These are phyloP conservation scores for Epichloe elymi DNA, from an alignment of 2,329 filamentous ascomycete genomes.

Conservation along the genomic window DNA sequence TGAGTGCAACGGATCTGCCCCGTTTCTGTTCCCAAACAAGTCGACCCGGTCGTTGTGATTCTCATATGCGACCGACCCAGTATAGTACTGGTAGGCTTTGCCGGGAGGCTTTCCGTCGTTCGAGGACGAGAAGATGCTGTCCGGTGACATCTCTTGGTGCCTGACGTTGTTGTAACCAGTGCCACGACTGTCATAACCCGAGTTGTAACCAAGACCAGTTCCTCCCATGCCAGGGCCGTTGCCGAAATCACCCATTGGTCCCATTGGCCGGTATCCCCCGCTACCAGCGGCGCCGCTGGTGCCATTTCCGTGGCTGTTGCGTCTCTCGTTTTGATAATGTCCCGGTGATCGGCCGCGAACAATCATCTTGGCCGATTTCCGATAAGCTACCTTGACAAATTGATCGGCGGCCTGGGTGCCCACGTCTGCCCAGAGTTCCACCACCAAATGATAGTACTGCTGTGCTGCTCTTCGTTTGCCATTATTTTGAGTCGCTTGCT, in stretches of 20 bases:
- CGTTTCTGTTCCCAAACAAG: conserved; percentile 30
- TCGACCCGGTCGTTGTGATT: conserved; percentile 34
- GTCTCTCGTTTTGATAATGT: conserved; percentile 61
- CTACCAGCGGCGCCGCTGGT: conserved; percentile 50
- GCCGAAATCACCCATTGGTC: conserved; percentile 16
- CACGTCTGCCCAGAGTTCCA: conserved; percentile 67
- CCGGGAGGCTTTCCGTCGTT: conserved; percentile 36
- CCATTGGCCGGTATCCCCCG: conserved; percentile 25
- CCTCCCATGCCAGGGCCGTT: conserved; percentile 24
- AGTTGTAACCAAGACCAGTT: conserved; percentile 11
- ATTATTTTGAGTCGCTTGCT: conserved; percentile 87
- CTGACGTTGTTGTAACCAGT: conserved; percentile 29
- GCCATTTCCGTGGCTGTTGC: conserved; percentile 56
- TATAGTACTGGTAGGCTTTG: conserved; percentile 43
- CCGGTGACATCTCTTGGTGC: conserved; percentile 36
- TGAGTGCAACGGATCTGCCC: conserved; percentile 21
- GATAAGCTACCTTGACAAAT: conserved; percentile 58
- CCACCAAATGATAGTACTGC: conserved; percentile 83
- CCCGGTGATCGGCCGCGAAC: conserved; percentile 75
- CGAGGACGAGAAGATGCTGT: conserved; percentile 33
- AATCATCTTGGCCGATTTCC: conserved; percentile 69
- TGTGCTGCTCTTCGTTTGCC: conserved; percentile 81
- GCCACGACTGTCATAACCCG: conserved; percentile 16
- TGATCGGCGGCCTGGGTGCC: conserved; percentile 34
- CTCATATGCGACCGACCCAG: conserved; percentile 38